Evolutionary conservation across 2,329 filamentous ascomycete species (phyloP).

Genomic region (Botrytis elliptica): DNA sequence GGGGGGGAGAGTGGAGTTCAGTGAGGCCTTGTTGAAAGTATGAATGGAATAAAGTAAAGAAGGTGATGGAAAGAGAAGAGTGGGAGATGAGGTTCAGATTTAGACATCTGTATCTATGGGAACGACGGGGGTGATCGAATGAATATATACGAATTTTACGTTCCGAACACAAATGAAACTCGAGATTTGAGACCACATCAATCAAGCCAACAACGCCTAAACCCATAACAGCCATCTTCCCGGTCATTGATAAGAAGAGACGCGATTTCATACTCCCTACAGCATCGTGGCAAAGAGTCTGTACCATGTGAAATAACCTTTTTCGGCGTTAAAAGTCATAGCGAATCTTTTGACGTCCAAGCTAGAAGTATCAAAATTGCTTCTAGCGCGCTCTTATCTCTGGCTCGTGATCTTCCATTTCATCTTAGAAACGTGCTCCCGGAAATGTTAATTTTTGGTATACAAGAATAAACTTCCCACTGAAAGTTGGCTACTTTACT

Average conservation of each 20-base stretch:
- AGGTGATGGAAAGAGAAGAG: background rate
- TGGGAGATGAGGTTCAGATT: background rate
- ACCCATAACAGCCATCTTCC: background rate
- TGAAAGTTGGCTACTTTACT: background rate
- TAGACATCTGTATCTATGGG: background rate
- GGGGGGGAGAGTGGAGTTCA: background rate
- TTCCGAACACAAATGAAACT: background rate
- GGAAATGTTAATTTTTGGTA: background rate
- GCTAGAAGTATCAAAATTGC: slow-evolving; percentile 11
- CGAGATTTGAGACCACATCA: background rate
- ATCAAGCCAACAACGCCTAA: background rate
- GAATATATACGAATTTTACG: background rate
- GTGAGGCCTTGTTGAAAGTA: background rate
- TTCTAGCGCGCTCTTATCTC: background rate
- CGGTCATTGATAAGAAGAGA: background rate
- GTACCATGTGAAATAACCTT: background rate
- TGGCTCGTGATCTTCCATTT: background rate
- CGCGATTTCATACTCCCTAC: background rate
- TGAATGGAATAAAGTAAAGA: background rate
- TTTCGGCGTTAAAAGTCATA: background rate
- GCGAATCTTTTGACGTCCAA: background rate
- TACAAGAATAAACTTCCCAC: background rate
- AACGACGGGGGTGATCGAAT: background rate
- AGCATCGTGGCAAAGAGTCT: background rate
- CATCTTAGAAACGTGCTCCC: background rate